Evolutionary conservation across 345 rosid species (phyloP), one percentile per base, ranked within the genome.

Genomic region (Eucalyptus curtisii): DNA sequence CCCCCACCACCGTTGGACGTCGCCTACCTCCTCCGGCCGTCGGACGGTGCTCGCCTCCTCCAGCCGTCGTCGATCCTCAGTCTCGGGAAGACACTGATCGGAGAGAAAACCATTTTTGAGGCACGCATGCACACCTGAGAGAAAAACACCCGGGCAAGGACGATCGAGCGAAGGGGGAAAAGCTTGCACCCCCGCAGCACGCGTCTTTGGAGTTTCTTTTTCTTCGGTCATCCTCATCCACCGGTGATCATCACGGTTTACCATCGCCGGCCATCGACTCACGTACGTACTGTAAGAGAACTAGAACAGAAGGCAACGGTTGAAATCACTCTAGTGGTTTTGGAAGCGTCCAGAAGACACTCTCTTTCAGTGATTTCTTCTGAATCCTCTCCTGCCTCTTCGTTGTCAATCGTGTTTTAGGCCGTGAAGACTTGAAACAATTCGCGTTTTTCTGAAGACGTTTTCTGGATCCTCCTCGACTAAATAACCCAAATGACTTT

Each of bases 171-270:
- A 52, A 52, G 4, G 8, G 2, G 55, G 55, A 52, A 52, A 52
- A 17, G 55, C 24, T 52, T 1, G 30, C 61, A 0, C 30, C 2
- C 30, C 30, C 30, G 10, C 30, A 2, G 61, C 61, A 24, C 13
- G 13, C 59, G 25, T 55, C 61, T 4, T 22, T 22, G 11, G 61
- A 55, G 3, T 55, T 55, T 24, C 61, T 55, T 55, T 55, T 22
- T 55, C 61, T 50, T 22, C 61, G 61, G 13, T 55, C 61, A 22
- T 55, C 59, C 59, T 22, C 59, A 24, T 24, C 30, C 61, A 2
- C 61, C 13, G 30, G 6, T 55, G 2, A 55, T 55, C 61, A 0
- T 2, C 61, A 55, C 30, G 61, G 30, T 55, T 55, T 24, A 55
- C 30, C 61, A 55, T 24, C 61, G 13, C 30, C 61, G 0, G 61